A percentile compares a stretch with the other conserved stretches of the same genome.
Evolutionary conservation across 192 early-diverging fungal species (phyloP).

Genomic region (Linnemannia schmuckeri): DNA sequence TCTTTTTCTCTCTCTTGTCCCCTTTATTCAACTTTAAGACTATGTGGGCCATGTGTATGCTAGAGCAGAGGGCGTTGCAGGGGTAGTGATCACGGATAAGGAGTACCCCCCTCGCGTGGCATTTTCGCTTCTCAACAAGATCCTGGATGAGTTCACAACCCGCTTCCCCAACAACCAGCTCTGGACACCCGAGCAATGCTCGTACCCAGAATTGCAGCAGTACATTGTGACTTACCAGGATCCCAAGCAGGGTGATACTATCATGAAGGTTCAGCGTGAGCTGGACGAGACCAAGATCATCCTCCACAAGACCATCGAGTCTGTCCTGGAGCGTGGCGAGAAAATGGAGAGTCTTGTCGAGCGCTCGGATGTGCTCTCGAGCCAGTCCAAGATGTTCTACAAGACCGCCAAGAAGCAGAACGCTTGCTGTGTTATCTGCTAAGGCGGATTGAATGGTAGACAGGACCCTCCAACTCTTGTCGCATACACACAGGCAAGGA

Average conservation of each 20-base stretch:
- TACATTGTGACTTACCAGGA: constrained; percentile 90
- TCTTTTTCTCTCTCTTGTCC: constrained; percentile 8
- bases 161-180: constrained; percentile 62
- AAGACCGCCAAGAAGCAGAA: constrained; percentile 93
- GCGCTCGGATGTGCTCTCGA: constrained; percentile 84
- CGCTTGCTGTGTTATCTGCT: constrained; percentile 76
- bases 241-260: constrained; percentile 90
- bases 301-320: constrained; percentile 95
- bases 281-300: constrained; percentile 97
- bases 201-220: constrained; percentile 79
- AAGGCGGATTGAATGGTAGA: constrained; percentile 44
- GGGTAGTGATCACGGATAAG: constrained; percentile 83
- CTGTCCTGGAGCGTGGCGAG: constrained; percentile 88
- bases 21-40: constrained; percentile 56
- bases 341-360: constrained; percentile 91
- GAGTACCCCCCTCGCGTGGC: constrained; percentile 94
- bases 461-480: not conserved
- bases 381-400: constrained; percentile 96
- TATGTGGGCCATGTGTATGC: constrained; percentile 88
- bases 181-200: constrained; percentile 54
- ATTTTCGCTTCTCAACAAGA: constrained; percentile 85
- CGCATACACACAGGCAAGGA: no score
- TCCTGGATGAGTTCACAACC: constrained; percentile 88
- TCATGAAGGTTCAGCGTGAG: constrained; percentile 95
- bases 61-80: constrained; percentile 77